Base-by-base conservation (phyloP, 2,329 filamentous ascomycete species). In the Penicillium brevicompactum region DNA sequence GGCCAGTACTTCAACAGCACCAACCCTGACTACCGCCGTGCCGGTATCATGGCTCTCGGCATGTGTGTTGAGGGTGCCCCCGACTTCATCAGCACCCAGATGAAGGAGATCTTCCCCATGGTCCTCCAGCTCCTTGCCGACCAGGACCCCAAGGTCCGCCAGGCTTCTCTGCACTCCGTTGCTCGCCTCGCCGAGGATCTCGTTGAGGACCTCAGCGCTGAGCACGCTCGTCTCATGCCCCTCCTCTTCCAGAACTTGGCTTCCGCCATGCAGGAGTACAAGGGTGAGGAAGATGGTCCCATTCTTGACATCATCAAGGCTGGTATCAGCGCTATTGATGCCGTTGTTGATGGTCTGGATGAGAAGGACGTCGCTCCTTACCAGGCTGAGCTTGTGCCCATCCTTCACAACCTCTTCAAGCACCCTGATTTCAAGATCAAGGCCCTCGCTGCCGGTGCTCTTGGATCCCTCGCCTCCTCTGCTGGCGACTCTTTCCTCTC, bases 21-120 rank as follows among this genome's bases (percentile, higher is more conserved):
- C 56, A 84, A 95, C 68, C 84, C 92, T 34, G 87, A 91, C 66
- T 89, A 89, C 78, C 88, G 93, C 57, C 90, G 93, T 76, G 92
- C 93, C 51, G 92, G 90, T 76, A 94, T 97, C 70, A 83, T 97
- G 59, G 89, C 93, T 46, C 84, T 99, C 5, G 93, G 93, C 56
- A 95, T 93, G 80, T 93, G 91, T 66, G 93, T 96, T 50, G 94
- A 97, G 80, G 94, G 94, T 66, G 93, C 94, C 30, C 94, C 94
- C 14, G 94, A 99, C 74, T 99, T 97, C 76, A 92, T 97, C 69
- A 91, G 91, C 61, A 96, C 92, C 18, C 94, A 99, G 76, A 85
- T 97, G 59, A 83, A 88, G 68, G 84, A 88, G 62, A 89, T 97
- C 63, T 85, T 97, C 73, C 94, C 94, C 46, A 82, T 90, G 65